These are phyloP conservation scores for Neonectria sp. DNA, from an alignment of 2,329 filamentous ascomycete genomes.

Conservation along the genomic window DNA sequence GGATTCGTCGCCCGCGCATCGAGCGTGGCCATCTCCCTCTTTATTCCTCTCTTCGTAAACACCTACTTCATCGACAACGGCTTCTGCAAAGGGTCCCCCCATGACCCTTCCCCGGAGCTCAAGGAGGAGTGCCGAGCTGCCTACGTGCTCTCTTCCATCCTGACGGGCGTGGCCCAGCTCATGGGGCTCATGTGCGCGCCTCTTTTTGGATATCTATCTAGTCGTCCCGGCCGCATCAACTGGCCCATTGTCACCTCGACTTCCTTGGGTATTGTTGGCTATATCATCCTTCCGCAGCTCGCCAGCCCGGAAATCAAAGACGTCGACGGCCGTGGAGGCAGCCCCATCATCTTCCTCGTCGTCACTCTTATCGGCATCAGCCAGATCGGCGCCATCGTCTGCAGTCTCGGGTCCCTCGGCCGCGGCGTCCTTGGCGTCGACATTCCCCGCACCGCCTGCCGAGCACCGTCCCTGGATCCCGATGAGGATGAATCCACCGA, in stretches of 20 bases:
- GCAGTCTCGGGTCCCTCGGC: conserved; percentile 90
- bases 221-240: conserved; percentile 76
- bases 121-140: conserved; percentile 89
- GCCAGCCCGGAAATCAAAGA: conserved; percentile 81
- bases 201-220: conserved; percentile 88
- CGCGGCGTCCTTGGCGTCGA: conserved; percentile 79
- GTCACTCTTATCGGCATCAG: conserved; percentile 89
- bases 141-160: conserved; percentile 87
- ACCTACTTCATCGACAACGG: conserved; percentile 88
- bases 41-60: conserved; percentile 94
- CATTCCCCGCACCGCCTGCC: conserved; percentile 47
- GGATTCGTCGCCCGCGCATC: conserved; percentile 96
- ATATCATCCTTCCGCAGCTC: conserved; percentile 82
- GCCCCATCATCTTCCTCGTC: conserved; percentile 79
- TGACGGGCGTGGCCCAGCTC: conserved; percentile 92
- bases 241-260: conserved; percentile 82
- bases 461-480: conserved; percentile 48
- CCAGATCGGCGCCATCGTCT: conserved; percentile 97
- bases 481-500: conserved; percentile 60
- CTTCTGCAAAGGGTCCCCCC: conserved; percentile 79
- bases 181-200: conserved; percentile 89
- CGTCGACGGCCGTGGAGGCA: conserved; percentile 76
- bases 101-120: conserved; percentile 78
- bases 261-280: conserved; percentile 82
- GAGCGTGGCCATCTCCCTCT: conserved; percentile 94